These are phyloP conservation scores for Paradendryphiella salina DNA, from an alignment of 2,329 filamentous ascomycete species.

Conservation along the genomic window DNA sequence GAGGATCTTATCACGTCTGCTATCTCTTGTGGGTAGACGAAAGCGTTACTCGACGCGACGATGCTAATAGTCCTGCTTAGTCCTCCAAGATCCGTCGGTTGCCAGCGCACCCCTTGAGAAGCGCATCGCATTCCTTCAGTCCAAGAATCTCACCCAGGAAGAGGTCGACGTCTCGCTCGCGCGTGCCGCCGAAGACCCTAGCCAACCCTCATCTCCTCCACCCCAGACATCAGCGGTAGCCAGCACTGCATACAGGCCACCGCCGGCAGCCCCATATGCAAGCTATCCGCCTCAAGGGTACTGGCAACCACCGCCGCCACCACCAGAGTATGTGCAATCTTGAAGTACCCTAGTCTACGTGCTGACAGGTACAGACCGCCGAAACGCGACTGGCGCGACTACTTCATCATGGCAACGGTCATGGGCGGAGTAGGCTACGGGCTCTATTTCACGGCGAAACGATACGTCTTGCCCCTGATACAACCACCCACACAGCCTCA, in stretches of 20 bases:
- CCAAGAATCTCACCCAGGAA: constrained; percentile 95
- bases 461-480: constrained; percentile 89
- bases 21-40: constrained; percentile 55
- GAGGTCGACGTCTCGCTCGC: constrained; percentile 86
- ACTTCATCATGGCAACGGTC: constrained; percentile 99
- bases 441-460: constrained; percentile 80
- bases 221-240: constrained; percentile 49
- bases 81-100: constrained; percentile 93
- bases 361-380: constrained; percentile 55
- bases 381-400: constrained; percentile 92
- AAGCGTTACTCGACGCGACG: constrained; percentile 4
- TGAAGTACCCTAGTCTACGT: not conserved
- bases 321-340: constrained; percentile 54
- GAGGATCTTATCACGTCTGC: constrained; percentile 90
- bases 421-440: constrained; percentile 88
- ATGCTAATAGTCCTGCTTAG: constrained; percentile 52
- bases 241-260: constrained; percentile 52
- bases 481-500: constrained; percentile 92
- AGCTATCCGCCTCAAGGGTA: constrained; percentile 57
- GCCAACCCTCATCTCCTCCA: constrained; percentile 54
- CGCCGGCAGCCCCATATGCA: constrained; percentile 54
- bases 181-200: constrained; percentile 64
- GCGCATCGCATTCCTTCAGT: constrained; percentile 87
- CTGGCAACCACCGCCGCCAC: constrained; percentile 57
- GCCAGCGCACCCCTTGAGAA: constrained; percentile 89